These are phyloP conservation scores for Cinchona pubescens DNA, from an alignment of 257 asterid species.

Conservation along the genomic window DNA sequence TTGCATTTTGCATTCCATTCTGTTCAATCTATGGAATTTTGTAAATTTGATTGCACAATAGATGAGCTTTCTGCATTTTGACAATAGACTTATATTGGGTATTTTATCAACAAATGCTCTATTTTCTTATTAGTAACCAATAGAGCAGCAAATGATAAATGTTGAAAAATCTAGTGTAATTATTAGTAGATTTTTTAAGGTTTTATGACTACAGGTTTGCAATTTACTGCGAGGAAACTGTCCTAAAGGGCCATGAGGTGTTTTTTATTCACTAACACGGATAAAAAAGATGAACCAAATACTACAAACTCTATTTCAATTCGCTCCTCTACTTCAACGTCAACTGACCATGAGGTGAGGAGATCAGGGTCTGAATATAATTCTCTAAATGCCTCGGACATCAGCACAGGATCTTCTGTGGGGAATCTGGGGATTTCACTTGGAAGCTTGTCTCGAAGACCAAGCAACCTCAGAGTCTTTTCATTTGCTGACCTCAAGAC, in stretches of 20 bases:
- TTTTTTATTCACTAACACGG: conserved; percentile 41
- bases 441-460: conserved; percentile 46
- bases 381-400: conserved; percentile 59
- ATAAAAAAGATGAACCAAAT: conserved; percentile 43
- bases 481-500: conserved; percentile 59
- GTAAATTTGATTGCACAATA: background rate
- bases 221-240: conserved; percentile 13
- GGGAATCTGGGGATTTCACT: conserved; percentile 51
- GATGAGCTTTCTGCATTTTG: background rate
- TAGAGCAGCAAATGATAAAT: background rate
- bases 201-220: conserved; percentile 4
- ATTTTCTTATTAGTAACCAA: background rate
- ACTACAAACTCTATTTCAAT: conserved; percentile 43
- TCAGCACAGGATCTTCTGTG: conserved; percentile 60
- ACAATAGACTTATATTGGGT: background rate
- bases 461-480: conserved; percentile 56
- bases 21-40: background rate
- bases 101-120: background rate
- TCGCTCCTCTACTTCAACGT: conserved; percentile 43
- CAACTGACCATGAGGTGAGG: conserved; percentile 50
- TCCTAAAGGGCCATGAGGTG: conserved; percentile 52
- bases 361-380: conserved; percentile 47
- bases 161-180: background rate
- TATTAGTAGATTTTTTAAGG: background rate
- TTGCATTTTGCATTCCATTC: background rate